Evolutionary conservation across 495 filamentous ascomycete genomes (phyloP).

Genomic region (Rhizodiscina lignyota): DNA sequence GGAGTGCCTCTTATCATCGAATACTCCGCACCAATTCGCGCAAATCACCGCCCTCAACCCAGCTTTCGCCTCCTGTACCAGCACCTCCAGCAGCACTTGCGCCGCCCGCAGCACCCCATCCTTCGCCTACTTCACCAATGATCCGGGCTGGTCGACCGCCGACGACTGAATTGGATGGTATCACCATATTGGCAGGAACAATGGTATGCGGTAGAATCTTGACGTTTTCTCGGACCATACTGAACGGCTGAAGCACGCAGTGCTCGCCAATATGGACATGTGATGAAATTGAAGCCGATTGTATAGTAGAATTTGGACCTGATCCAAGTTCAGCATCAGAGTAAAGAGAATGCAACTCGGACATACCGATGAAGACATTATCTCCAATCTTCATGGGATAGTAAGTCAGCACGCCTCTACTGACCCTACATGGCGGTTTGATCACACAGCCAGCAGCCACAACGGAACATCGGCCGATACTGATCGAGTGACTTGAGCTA

Average conservation of each 20-base stretch:
- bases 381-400: conserved; percentile 82
- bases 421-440: conserved; percentile 58
- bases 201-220: conserved; percentile 69
- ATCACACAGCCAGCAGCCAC: conserved; percentile 57
- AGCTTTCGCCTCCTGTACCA: conserved; percentile 12
- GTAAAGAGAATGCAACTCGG: conserved; percentile 18
- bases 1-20: conserved; percentile 12
- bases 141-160: conserved; percentile 67
- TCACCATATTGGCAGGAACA: conserved; percentile 74
- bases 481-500: conserved; percentile 34
- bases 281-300: conserved; percentile 14
- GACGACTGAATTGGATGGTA: conserved; percentile 76
- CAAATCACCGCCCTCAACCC: conserved; percentile 25
- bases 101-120: conserved; percentile 38
- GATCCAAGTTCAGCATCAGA: background rate
- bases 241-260: conserved; percentile 63
- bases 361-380: conserved; percentile 71
- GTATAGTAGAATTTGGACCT: conserved; percentile 13
- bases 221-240: conserved; percentile 80
- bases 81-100: conserved; percentile 19
- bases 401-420: conserved; percentile 44
- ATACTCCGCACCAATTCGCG: conserved; percentile 23
- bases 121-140: conserved; percentile 74
- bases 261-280: conserved; percentile 70
- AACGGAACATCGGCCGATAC: conserved; percentile 77